Percentiles rank a stretch among this genome's conserved stretches.
Conservation (phyloP, 2,329 filamentous ascomycete genomes). For the Cordyceps cicadae region DNA sequence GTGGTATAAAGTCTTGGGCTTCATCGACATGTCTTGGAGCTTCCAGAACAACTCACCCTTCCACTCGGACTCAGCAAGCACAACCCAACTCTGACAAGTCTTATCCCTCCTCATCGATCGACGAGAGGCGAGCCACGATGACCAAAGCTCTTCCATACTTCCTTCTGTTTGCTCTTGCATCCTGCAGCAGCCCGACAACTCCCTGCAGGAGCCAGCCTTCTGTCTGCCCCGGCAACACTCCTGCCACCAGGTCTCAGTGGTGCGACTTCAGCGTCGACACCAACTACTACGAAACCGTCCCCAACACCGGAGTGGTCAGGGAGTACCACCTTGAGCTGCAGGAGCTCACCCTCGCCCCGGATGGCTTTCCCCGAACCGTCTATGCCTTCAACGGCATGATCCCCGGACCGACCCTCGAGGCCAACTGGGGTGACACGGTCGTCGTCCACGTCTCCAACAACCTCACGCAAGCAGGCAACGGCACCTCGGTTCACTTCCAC, state of each 20-base stretch:
- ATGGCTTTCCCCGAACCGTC: conserved; percentile 34
- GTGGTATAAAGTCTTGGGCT: neutral
- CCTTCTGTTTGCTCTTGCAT: neutral
- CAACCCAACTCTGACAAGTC: neutral
- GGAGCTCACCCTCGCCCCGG: conserved; percentile 36
- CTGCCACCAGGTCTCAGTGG: conserved; percentile 26
- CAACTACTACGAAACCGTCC: conserved; percentile 32
- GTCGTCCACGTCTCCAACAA: conserved; percentile 43
- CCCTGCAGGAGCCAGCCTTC: neutral
- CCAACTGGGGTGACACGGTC: conserved; percentile 38
- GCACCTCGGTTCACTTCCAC: conserved; percentile 56
- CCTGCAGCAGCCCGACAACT: neutral
- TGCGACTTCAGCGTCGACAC: conserved; percentile 41
- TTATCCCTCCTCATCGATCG: neutral
- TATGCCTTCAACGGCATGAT: conserved; percentile 48
- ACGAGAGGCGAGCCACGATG: neutral
- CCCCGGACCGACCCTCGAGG: conserved; percentile 51
- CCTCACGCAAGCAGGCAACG: conserved; percentile 41
- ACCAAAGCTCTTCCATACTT: neutral
- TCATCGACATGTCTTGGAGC: neutral
- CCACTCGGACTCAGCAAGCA: neutral
- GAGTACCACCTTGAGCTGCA: conserved; percentile 40
- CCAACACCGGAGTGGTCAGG: conserved; percentile 40
- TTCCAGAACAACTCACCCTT: neutral
- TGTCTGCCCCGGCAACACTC: conserved; percentile 21